Evolutionary conservation across 2,329 filamentous ascomycete species (phyloP).

Genomic region (Aurifilum marmelostoma): DNA sequence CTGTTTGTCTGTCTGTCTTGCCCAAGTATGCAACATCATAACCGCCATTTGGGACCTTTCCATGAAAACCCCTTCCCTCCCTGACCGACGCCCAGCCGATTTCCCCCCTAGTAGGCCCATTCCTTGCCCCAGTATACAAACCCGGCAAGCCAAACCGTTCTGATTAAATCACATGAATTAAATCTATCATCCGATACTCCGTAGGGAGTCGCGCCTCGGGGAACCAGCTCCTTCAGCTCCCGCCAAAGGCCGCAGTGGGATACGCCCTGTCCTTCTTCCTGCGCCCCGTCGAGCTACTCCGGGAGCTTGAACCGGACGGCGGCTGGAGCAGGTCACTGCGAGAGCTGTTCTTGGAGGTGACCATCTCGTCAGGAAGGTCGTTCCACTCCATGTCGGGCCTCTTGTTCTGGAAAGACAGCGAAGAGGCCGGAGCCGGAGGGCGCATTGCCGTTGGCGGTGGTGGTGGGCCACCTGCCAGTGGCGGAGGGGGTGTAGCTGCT

Average conservation of each 20-base stretch:
- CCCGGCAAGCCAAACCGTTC: not conserved
- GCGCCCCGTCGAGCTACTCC: conserved; percentile 47
- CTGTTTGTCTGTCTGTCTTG: not conserved
- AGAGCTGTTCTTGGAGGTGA: conserved; percentile 34
- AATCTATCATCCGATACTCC: not conserved
- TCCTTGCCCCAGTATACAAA: too few species aligned
- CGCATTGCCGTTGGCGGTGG: conserved; percentile 21
- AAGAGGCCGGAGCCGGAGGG: conserved; percentile 34
- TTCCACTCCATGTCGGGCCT: conserved; percentile 68
- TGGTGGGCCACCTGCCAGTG: conserved; percentile 13
- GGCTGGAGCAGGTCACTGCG: conserved; percentile 32
- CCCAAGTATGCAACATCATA: not conserved
- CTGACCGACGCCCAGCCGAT: not conserved
- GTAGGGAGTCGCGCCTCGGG: not conserved
- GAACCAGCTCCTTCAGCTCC: conserved; percentile 38
- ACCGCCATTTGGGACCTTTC: not conserved
- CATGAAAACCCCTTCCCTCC: not conserved
- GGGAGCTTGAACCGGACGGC: conserved; percentile 54
- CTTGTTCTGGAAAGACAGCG: conserved; percentile 60
- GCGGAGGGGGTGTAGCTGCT: not conserved
- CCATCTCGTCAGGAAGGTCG: conserved; percentile 65
- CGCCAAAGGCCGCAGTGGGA: conserved; percentile 65
- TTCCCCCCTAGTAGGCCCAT: not conserved
- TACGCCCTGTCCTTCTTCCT: conserved; percentile 66
- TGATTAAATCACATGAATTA: not conserved